Evolutionary conservation across 148 eudicot species (phyloP).

Genomic region (Chenopodium berlandieri): DNA sequence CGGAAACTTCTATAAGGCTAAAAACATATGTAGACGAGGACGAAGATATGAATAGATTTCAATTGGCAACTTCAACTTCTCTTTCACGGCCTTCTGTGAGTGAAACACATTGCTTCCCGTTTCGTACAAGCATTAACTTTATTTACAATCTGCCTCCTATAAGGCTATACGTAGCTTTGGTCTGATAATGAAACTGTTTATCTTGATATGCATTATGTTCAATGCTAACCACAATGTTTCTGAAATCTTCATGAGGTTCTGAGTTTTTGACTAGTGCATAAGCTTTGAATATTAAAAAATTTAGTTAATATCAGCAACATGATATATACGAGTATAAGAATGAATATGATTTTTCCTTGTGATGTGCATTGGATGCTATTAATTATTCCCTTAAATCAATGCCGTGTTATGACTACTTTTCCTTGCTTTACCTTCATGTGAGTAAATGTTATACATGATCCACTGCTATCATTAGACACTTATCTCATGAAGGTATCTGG

Average conservation of each 20-base stretch:
- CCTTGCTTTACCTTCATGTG: neutral
- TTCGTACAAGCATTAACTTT: constrained; percentile 13
- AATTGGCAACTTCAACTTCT: constrained; percentile 43
- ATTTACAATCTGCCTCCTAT: constrained; percentile 1
- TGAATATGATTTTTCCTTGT: neutral
- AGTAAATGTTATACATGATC: neutral
- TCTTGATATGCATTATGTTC: neutral
- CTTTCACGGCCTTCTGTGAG: constrained; percentile 50
- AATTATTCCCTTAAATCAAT: neutral
- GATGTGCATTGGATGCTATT: neutral
- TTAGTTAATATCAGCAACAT: neutral
- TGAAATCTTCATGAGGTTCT: neutral
- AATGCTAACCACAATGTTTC: neutral
- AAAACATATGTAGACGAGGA: constrained; percentile 30
- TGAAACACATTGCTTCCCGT: constrained; percentile 3
- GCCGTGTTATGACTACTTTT: neutral
- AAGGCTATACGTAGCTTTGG: neutral
- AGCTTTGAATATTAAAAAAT: neutral
- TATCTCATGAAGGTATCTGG: neutral
- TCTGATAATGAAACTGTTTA: neutral
- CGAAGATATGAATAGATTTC: constrained; percentile 31
- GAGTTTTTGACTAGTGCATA: neutral
- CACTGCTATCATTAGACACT: neutral
- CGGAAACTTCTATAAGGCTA: constrained; percentile 28
- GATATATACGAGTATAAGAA: neutral